Evolutionary conservation across 2,329 filamentous ascomycete species (phyloP).

Genomic region (Phoma sp.): DNA sequence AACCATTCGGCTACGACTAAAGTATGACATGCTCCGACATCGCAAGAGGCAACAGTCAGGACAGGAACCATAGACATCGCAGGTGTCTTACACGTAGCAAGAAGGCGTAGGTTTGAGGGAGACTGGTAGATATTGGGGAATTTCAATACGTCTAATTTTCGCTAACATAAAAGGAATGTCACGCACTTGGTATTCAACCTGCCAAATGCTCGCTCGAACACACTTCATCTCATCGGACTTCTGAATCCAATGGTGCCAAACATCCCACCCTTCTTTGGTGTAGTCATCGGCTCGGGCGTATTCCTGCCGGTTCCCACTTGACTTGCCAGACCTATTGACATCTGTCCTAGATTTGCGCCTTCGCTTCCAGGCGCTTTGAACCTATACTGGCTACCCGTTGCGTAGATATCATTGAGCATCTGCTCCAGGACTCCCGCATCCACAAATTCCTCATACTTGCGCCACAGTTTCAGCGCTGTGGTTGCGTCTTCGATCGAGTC

Average conservation of each 20-base stretch:
- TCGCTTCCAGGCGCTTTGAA: constrained; percentile 45
- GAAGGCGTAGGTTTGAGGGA: background rate
- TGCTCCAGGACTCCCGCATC: constrained; percentile 83
- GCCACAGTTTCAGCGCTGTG: constrained; percentile 86
- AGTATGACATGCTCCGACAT: too few relatives aligned
- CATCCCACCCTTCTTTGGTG: constrained; percentile 53
- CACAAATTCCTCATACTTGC: constrained; percentile 87
- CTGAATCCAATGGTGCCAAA: constrained; percentile 47
- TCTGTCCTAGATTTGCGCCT: constrained; percentile 8
- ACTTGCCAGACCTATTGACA: constrained; percentile 16
- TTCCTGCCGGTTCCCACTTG: constrained; percentile 50
- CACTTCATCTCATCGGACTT: constrained; percentile 37
- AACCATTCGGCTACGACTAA: too few relatives aligned
- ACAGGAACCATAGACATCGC: too few relatives aligned
- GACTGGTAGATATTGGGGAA: background rate
- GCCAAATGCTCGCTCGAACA: background rate
- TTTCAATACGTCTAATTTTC: background rate
- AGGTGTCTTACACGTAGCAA: background rate
- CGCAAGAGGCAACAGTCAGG: too few relatives aligned
- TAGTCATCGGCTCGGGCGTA: constrained; percentile 62
- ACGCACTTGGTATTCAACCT: constrained; percentile 2
- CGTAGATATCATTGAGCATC: constrained; percentile 87
- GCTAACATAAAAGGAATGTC: background rate
- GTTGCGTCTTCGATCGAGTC: constrained; percentile 95
- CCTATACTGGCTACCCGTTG: constrained; percentile 62